Evolutionary conservation across 331 rosid genomes (phyloP).

Genomic region (Acacia pycnantha): DNA sequence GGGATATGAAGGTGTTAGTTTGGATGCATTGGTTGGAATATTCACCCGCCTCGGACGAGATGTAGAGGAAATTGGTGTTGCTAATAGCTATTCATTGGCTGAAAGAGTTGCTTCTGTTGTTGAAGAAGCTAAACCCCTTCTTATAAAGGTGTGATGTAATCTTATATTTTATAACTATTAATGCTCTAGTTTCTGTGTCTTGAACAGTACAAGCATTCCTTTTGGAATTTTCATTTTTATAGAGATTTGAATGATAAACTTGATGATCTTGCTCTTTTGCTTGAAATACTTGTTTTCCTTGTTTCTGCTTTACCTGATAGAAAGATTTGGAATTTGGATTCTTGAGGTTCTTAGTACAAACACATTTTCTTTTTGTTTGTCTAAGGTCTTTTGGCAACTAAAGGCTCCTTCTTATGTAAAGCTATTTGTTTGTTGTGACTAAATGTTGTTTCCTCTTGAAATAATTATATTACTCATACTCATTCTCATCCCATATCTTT

Average conservation of each 20-base stretch:
- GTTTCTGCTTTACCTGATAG: not conserved
- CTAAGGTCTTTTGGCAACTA: not conserved
- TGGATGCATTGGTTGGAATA: constrained; percentile 85
- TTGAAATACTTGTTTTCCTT: not conserved
- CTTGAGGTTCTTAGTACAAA: not conserved
- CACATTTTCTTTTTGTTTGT: not conserved
- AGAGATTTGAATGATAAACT: not conserved
- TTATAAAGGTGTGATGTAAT: constrained; percentile 72
- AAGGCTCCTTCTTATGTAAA: not conserved
- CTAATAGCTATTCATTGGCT: constrained; percentile 60
- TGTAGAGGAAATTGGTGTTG: constrained; percentile 81
- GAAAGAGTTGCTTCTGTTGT: constrained; percentile 69
- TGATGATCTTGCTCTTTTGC: not conserved
- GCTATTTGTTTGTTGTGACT: not conserved
- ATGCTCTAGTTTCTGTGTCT: not conserved
- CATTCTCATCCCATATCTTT: constrained; percentile 53
- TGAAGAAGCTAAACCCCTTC: constrained; percentile 89
- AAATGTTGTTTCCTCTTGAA: not conserved
- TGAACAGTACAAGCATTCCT: not conserved
- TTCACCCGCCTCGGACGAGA: constrained; percentile 85
- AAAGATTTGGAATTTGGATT: not conserved
- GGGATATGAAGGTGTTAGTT: constrained; percentile 75
- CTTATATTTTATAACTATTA: not conserved
- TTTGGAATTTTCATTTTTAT: not conserved
- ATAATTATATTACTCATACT: constrained; percentile 31